Conservation (phyloP, 768 basidiomycete genomes). For the Tulasnella sp. region DNA sequence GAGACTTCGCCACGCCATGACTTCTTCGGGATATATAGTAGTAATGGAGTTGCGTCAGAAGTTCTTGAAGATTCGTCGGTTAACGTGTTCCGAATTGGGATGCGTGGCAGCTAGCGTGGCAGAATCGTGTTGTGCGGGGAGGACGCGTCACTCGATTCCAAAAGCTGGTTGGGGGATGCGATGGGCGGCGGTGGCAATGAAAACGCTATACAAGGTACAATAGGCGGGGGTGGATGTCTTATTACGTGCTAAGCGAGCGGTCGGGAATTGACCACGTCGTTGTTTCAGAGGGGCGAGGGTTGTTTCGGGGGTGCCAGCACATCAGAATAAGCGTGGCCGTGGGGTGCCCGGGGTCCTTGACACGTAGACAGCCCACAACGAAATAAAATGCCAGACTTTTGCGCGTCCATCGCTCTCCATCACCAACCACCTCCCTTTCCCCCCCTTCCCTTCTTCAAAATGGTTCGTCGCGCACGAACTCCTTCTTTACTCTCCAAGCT, state of each 20-base stretch:
- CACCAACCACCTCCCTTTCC: not conserved
- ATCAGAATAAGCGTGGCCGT: not conserved
- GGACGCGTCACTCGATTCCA: not conserved
- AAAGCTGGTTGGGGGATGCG: no score
- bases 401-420: not conserved
- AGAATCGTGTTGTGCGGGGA: not conserved
- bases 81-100: not conserved
- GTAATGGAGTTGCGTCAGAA: not conserved
- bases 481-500: not conserved
- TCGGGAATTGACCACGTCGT: not conserved
- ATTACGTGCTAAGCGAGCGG: not conserved
- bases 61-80: not conserved
- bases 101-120: slow-evolving; percentile 8
- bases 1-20: not conserved
- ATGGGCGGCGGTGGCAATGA: not conserved
- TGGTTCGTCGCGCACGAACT: slow-evolving; percentile 5
- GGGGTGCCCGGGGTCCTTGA: slow-evolving; percentile 5
- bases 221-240: not conserved
- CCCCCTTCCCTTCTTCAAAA: slow-evolving; percentile 4
- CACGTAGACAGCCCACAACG: slow-evolving; percentile 12
- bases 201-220: not conserved
- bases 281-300: not conserved
- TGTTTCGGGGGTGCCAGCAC: not conserved
- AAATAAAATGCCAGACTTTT: slow-evolving; percentile 2
- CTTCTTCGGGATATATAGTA: slow-evolving; percentile 8